phyloP scores from a whole-genome alignment of 129 eudicot genomes.

The Deinandra increscens region DNA sequence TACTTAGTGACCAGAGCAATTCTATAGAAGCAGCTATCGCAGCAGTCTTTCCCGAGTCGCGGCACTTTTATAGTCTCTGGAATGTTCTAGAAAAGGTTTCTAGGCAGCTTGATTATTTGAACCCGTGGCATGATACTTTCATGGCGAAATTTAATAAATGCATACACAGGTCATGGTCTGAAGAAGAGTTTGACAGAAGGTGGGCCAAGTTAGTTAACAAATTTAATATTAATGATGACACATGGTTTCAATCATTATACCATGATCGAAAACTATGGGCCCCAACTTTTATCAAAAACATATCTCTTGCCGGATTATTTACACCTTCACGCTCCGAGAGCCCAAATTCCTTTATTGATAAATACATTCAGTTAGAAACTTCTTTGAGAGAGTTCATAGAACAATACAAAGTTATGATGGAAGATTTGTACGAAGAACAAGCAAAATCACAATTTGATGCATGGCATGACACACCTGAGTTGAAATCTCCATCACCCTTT shows the following conservation, averaged over 20 bases:
- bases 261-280: slow-evolving; percentile 82
- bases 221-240: slow-evolving; percentile 61
- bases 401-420: slow-evolving; percentile 53
- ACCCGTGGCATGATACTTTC: slow-evolving; percentile 66
- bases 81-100: slow-evolving; percentile 65
- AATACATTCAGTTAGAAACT: slow-evolving; percentile 57
- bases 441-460: slow-evolving; percentile 91
- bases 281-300: slow-evolving; percentile 54
- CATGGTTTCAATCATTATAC: slow-evolving; percentile 67
- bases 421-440: slow-evolving; percentile 84
- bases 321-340: slow-evolving; percentile 63
- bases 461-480: slow-evolving; percentile 94
- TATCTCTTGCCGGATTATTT: slow-evolving; percentile 78
- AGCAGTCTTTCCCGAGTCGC: slow-evolving; percentile 56
- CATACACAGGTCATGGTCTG: slow-evolving; percentile 60
- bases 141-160: slow-evolving; percentile 63
- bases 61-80: slow-evolving; percentile 67
- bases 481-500: slow-evolving; percentile 93
- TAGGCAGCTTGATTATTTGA: slow-evolving; percentile 52
- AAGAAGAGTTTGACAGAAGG: slow-evolving; percentile 65
- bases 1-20: slow-evolving; percentile 63
- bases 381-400: slow-evolving; percentile 61
- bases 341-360: slow-evolving; percentile 66
- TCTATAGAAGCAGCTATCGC: slow-evolving; percentile 64
- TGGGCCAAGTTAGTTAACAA: slow-evolving; percentile 70